Evolutionary conservation across 2,329 filamentous ascomycete species (phyloP).

Genomic region (Aspergillus puulaauensis): DNA sequence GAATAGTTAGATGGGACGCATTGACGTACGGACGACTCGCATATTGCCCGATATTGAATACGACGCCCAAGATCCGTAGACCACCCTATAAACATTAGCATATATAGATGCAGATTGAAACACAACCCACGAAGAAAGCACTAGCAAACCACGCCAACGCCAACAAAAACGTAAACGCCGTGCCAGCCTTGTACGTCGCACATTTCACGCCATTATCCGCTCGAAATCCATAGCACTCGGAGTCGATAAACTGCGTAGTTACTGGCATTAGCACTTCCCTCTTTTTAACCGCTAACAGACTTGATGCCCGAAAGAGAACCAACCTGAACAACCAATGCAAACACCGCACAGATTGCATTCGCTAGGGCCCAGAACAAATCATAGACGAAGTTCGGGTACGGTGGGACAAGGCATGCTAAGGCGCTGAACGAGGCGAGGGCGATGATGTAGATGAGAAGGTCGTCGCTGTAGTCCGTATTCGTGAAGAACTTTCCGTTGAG

Average conservation of each 20-base stretch:
- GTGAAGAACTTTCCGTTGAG: conserved; percentile 4
- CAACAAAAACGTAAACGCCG: conserved; percentile 8
- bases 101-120: neutral
- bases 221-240: conserved; percentile 9
- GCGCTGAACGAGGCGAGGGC: neutral
- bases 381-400: conserved; percentile 9
- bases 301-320: too few relatives aligned
- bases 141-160: conserved; percentile 1
- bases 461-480: neutral
- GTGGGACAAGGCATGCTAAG: conserved; percentile 5
- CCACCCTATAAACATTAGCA: neutral
- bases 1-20: too few relatives aligned
- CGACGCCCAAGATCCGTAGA: neutral
- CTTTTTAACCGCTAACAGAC: rapidly evolving
- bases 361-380: conserved; percentile 8
- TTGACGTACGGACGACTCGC: neutral
- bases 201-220: neutral
- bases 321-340: conserved; percentile 11
- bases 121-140: conserved; percentile 1
- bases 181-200: conserved; percentile 8
- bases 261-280: too few relatives aligned
- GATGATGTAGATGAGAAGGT: conserved; percentile 6
- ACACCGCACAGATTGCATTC: neutral
- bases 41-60: conserved; percentile 3
- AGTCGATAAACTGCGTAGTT: conserved; percentile 2